Percentiles rank a stretch among this genome's conserved stretches.
phyloP scores from a whole-genome alignment of 192 early-diverging fungal species.

The Coemansia sp. region DNA sequence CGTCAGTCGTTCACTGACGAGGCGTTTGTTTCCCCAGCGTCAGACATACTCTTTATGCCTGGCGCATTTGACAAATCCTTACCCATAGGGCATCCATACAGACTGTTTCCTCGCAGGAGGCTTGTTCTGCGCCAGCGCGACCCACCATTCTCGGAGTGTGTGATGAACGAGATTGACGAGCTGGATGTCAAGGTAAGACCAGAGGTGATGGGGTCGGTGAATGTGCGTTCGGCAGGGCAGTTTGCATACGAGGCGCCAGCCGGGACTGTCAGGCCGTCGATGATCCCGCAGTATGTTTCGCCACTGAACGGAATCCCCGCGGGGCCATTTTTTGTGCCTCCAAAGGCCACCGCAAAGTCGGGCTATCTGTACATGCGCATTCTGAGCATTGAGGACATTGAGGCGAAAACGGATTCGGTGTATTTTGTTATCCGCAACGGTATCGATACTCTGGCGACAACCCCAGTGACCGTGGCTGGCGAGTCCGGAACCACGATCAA shows the following conservation, averaged over 20 bases:
- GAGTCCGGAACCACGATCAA: constrained; percentile 32
- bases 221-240: constrained; percentile 29
- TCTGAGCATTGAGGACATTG: constrained; percentile 53
- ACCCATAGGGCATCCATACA: neutral
- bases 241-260: constrained; percentile 25
- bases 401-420: constrained; percentile 37
- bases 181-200: constrained; percentile 25
- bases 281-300: constrained; percentile 51
- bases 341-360: constrained; percentile 33
- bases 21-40: constrained; percentile 38
- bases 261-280: constrained; percentile 45
- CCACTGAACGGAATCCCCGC: constrained; percentile 47
- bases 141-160: constrained; percentile 40
- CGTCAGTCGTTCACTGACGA: constrained; percentile 18
- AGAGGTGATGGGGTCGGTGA: constrained; percentile 33
- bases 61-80: constrained; percentile 11
- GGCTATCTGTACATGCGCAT: constrained; percentile 58
- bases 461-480: constrained; percentile 37
- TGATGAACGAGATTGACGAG: constrained; percentile 40
- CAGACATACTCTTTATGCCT: constrained; percentile 41
- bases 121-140: constrained; percentile 41
- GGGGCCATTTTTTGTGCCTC: constrained; percentile 52
- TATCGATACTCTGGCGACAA: constrained; percentile 52
- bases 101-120: constrained; percentile 28
- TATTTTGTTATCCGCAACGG: constrained; percentile 61